These are phyloP conservation scores for Pittosporum tobira DNA, from an alignment of 129 eudicot genomes.

Conservation along the genomic window DNA sequence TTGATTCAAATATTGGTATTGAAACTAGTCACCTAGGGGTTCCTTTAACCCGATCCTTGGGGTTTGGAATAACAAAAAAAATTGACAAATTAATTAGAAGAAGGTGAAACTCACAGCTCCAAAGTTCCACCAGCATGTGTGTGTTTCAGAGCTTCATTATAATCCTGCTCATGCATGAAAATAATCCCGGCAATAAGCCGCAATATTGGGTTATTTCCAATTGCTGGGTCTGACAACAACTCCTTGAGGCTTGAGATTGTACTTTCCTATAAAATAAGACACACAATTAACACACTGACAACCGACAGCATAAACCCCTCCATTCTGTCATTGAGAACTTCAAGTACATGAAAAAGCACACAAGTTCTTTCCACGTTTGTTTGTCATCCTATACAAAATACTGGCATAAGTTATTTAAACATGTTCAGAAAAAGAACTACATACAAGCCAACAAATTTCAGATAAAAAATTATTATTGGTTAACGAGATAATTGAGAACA, in stretches of 20 bases:
- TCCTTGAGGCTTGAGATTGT: conserved; percentile 60
- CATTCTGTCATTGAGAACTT: conserved; percentile 1
- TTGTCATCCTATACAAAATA: background rate
- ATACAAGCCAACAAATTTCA: too few relatives aligned
- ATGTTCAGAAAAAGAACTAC: background rate
- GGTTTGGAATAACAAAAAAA: background rate
- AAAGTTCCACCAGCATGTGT: conserved; percentile 82
- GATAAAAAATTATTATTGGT: background rate
- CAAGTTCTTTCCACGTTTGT: background rate
- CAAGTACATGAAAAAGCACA: background rate
- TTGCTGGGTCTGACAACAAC: conserved; percentile 77
- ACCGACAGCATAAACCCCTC: background rate
- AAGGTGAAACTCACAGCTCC: conserved; percentile 73
- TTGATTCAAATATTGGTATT: too few relatives aligned
- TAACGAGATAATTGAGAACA: background rate
- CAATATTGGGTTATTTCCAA: conserved; percentile 74
- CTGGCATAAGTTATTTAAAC: background rate
- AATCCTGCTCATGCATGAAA: conserved; percentile 86
- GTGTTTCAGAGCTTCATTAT: conserved; percentile 75
- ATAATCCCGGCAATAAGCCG: conserved; percentile 85
- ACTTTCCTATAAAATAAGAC: conserved; percentile 39
- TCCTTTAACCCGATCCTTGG: too few relatives aligned
- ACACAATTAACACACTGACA: background rate
- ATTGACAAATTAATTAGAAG: background rate
- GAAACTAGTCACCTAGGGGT: background rate